phyloP scores from a whole-genome alignment of 2,329 filamentous ascomycete genomes.

The Penicillium sp. region DNA sequence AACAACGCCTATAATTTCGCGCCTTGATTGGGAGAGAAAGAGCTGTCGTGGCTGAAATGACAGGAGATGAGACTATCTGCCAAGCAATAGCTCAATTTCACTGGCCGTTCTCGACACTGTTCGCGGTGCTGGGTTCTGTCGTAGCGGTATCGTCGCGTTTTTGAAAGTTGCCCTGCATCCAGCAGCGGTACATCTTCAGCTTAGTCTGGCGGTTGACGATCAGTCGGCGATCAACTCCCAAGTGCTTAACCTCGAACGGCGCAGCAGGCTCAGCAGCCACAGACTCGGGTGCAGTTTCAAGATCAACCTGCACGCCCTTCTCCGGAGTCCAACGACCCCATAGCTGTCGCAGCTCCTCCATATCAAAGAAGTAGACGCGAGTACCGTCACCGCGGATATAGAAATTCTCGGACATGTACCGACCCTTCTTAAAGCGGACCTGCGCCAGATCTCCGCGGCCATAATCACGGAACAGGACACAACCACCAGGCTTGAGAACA shows the following conservation, averaged over 20 bases:
- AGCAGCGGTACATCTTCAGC: slow-evolving; percentile 98
- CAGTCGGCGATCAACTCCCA: slow-evolving; percentile 84
- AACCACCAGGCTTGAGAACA: slow-evolving; percentile 87
- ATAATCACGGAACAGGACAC: slow-evolving; percentile 95
- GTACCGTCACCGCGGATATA: slow-evolving; percentile 96
- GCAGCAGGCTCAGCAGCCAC: slow-evolving; percentile 26
- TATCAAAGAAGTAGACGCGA: slow-evolving; percentile 95
- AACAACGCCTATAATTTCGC: neutral
- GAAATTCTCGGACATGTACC: slow-evolving; percentile 95
- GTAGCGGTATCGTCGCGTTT: slow-evolving; percentile 34
- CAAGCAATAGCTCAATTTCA: slow-evolving; percentile 9
- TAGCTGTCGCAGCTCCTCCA: slow-evolving; percentile 76
- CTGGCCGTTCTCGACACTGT: slow-evolving; percentile 13
- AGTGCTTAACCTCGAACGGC: slow-evolving; percentile 71
- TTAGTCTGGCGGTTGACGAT: slow-evolving; percentile 88
- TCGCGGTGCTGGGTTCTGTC: neutral
- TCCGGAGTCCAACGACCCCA: slow-evolving; percentile 64
- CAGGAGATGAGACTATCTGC: neutral
- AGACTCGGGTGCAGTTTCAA: slow-evolving; percentile 15
- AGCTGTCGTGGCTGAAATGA: neutral
- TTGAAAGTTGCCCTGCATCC: slow-evolving; percentile 55
- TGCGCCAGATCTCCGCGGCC: slow-evolving; percentile 93
- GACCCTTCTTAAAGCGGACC: slow-evolving; percentile 93
- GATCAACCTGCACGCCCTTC: slow-evolving; percentile 36
- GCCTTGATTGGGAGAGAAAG: too few relatives aligned